A percentile compares a stretch with the other conserved stretches of the same genome.
phyloP scores from a whole-genome alignment of 2,329 filamentous ascomycete species.

The Tolypocladium paradoxum region DNA sequence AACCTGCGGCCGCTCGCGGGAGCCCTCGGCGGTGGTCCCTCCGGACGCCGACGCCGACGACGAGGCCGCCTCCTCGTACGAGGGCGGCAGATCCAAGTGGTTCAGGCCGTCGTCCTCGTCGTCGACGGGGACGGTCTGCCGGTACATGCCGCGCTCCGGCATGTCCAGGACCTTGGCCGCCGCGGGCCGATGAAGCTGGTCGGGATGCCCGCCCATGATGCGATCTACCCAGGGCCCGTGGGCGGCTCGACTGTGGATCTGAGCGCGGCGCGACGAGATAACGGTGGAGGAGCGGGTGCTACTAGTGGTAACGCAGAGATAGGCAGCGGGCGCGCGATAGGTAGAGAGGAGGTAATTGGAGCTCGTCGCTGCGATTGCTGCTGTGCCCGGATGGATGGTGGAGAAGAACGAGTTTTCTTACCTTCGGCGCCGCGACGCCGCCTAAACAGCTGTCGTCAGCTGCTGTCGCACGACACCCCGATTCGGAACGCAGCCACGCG shows the following conservation, averaged over 20 bases:
- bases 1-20: neutral
- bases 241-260: neutral
- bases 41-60: neutral
- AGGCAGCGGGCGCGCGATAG: neutral
- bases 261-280: neutral
- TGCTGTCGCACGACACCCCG: neutral
- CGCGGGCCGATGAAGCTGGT: neutral
- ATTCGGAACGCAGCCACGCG: neutral
- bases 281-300: neutral
- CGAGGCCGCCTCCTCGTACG: slow-evolving; percentile 1
- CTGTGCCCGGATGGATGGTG: neutral
- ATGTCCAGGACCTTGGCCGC: neutral
- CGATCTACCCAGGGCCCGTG: neutral
- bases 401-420: neutral
- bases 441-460: neutral
- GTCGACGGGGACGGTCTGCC: neutral
- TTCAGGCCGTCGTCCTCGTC: neutral
- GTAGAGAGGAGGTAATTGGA: neutral
- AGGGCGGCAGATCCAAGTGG: neutral
- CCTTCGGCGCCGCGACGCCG: neutral
- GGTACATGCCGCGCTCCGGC: neutral
- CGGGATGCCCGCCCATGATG: neutral
- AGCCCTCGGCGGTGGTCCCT: neutral
- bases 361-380: neutral
- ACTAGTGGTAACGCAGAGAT: neutral